Evolutionary conservation across 805 yeast species (phyloP).

Genomic region (Candida easanensis): DNA sequence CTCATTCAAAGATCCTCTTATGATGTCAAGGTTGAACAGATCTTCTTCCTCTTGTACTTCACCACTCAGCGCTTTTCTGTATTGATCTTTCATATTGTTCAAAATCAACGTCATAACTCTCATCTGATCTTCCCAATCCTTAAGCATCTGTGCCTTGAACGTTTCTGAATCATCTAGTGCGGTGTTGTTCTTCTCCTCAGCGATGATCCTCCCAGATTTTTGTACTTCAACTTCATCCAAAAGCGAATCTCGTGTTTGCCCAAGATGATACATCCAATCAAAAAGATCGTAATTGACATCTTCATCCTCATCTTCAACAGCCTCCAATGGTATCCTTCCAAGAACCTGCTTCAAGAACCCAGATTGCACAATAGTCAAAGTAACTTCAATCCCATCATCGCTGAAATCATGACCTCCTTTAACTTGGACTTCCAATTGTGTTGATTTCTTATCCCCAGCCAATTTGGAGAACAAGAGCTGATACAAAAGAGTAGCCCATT

Average conservation of each 20-base stretch:
- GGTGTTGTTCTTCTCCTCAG: conserved; percentile 1
- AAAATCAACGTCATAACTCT: conserved; percentile 20
- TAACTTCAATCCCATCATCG: conserved; percentile 1
- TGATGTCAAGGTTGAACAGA: conserved; percentile 14
- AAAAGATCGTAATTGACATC: conserved; percentile 18
- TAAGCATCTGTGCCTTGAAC: conserved; percentile 6
- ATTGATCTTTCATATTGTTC: conserved; percentile 22
- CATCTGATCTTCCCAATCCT: conserved; percentile 16
- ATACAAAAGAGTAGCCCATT: conserved; percentile 15
- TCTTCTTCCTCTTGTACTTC: conserved; percentile 21
- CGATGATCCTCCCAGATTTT: neutral
- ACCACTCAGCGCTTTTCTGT: conserved; percentile 16
- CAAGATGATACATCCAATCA: conserved; percentile 19
- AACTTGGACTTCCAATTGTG: neutral
- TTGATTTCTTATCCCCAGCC: neutral
- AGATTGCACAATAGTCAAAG: neutral
- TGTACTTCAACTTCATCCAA: neutral
- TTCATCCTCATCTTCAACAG: conserved; percentile 8
- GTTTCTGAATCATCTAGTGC: conserved; percentile 11
- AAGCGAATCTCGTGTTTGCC: conserved; percentile 6
- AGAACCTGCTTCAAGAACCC: conserved; percentile 7
- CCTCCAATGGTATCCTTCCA: conserved; percentile 13
- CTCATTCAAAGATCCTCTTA: neutral
- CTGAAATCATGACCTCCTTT: conserved; percentile 2
- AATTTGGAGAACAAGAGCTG: conserved; percentile 11